Percentiles rank a stretch among this genome's conserved stretches.
phyloP scores from a whole-genome alignment of 768 basidiomycete genomes.

The Lentinula raphanica region DNA sequence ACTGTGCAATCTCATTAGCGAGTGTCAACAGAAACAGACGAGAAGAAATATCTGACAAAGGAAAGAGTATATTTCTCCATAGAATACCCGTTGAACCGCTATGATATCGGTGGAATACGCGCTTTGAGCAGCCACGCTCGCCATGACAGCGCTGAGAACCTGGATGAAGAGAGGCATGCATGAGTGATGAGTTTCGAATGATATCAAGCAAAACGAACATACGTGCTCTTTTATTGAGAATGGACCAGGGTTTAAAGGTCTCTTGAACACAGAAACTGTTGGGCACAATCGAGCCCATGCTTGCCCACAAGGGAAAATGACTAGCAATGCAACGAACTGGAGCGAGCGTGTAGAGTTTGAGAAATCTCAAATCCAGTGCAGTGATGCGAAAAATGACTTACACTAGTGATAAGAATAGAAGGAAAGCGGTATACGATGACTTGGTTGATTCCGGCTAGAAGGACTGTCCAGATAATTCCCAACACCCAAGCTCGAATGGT shows the following conservation, averaged over 20 bases:
- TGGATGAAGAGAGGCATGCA: conserved; percentile 21
- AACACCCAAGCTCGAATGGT: conserved; percentile 50
- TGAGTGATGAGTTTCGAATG: background rate
- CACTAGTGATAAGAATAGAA: conserved; percentile 11
- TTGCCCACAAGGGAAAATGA: conserved; percentile 66
- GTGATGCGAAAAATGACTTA: background rate
- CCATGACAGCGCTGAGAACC: conserved; percentile 42
- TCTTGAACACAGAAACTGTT: conserved; percentile 49
- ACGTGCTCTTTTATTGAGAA: conserved; percentile 80
- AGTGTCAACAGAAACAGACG: conserved; percentile 1
- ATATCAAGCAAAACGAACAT: conserved; percentile 14
- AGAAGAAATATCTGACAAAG: conserved; percentile 35
- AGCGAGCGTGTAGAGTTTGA: conserved; percentile 9
- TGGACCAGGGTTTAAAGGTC: conserved; percentile 67
- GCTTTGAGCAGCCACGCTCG: conserved; percentile 50
- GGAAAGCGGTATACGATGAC: conserved; percentile 57
- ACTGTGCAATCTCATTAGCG: conserved; percentile 29
- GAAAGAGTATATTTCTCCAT: conserved; percentile 56
- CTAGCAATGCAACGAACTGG: conserved; percentile 61
- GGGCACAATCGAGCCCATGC: conserved; percentile 51
- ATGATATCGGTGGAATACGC: conserved; percentile 73
- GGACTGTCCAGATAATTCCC: conserved; percentile 46
- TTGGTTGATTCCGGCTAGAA: conserved; percentile 53
- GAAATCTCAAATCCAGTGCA: too few relatives aligned
- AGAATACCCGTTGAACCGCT: conserved; percentile 64